Percentiles rank a stretch among this genome's conserved stretches.
These are phyloP conservation scores for Thymus quinquecostatus DNA, from an alignment of 257 asterid genomes.

Conservation along the genomic window DNA sequence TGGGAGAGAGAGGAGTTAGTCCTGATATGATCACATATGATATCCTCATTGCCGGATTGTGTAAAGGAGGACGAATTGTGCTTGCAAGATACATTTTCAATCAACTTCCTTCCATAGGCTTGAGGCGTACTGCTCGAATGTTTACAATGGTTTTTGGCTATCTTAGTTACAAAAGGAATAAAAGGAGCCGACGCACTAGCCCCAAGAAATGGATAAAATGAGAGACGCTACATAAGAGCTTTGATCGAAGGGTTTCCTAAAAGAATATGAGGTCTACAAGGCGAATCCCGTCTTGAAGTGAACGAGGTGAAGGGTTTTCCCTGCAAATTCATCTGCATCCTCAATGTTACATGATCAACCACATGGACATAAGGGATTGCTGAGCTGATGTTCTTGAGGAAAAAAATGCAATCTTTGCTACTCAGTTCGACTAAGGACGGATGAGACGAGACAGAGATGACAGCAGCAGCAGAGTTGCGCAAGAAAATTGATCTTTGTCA, in stretches of 20 bases:
- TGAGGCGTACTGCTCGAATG: slow-evolving; percentile 7
- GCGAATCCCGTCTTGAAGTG: background rate
- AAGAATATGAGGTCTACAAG: background rate
- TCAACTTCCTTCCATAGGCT: slow-evolving; percentile 20
- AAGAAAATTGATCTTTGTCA: background rate
- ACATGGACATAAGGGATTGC: background rate
- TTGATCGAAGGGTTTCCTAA: background rate
- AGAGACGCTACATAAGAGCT: background rate
- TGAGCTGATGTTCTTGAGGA: background rate
- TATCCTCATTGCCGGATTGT: slow-evolving; percentile 11
- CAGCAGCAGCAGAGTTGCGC: background rate
- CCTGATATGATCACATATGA: slow-evolving; percentile 5
- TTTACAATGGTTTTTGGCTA: slow-evolving; percentile 3
- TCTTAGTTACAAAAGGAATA: background rate
- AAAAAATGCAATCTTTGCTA: background rate
- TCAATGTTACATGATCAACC: slow-evolving; percentile 4
- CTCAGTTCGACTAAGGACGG: background rate
- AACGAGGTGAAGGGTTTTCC: background rate
- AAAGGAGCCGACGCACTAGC: background rate
- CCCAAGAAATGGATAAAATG: background rate
- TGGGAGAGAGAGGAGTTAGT: slow-evolving; percentile 20
- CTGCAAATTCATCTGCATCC: background rate
- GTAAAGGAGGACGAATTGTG: slow-evolving; percentile 14
- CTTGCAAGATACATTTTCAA: slow-evolving; percentile 15
- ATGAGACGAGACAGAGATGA: background rate